These are phyloP conservation scores for Adansonia madagascariensis DNA, from an alignment of 441 rosid genomes.

Conservation along the genomic window DNA sequence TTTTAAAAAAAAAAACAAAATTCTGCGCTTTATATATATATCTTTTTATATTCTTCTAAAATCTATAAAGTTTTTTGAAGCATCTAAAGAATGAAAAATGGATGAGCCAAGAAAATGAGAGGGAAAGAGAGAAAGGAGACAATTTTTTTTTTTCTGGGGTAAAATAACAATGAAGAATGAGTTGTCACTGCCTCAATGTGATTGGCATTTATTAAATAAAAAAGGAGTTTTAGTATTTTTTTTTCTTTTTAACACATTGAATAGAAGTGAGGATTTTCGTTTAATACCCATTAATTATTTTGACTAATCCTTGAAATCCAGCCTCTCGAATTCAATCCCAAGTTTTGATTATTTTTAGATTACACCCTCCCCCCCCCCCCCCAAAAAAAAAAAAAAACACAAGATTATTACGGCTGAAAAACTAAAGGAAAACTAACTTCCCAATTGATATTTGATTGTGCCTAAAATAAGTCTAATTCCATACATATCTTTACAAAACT, in stretches of 20 bases:
- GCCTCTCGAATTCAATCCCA: not conserved
- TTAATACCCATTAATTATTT: not conserved
- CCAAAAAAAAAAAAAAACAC: not conserved
- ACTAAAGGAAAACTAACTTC: not conserved
- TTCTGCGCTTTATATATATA: no score
- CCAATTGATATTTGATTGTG: not conserved
- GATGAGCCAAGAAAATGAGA: conserved; percentile 25
- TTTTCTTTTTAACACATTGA: conserved; percentile 19
- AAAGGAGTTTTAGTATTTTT: not conserved
- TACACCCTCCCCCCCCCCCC: no score
- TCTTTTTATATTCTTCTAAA: not conserved
- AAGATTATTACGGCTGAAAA: not conserved
- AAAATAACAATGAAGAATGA: not conserved
- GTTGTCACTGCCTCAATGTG: not conserved
- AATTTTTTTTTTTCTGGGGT: no score
- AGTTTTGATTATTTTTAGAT: not conserved
- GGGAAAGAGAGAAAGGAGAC: not conserved
- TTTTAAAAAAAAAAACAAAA: no score
- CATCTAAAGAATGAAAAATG: conserved; percentile 12
- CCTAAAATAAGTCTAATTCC: not conserved
- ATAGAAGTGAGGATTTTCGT: not conserved
- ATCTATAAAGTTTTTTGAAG: not conserved
- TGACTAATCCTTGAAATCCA: not conserved
- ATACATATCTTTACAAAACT: not conserved
- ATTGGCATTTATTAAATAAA: not conserved